These are phyloP conservation scores for Phlyctochytrium bullatum DNA, from an alignment of 192 early-diverging fungal species.

Conservation along the genomic window DNA sequence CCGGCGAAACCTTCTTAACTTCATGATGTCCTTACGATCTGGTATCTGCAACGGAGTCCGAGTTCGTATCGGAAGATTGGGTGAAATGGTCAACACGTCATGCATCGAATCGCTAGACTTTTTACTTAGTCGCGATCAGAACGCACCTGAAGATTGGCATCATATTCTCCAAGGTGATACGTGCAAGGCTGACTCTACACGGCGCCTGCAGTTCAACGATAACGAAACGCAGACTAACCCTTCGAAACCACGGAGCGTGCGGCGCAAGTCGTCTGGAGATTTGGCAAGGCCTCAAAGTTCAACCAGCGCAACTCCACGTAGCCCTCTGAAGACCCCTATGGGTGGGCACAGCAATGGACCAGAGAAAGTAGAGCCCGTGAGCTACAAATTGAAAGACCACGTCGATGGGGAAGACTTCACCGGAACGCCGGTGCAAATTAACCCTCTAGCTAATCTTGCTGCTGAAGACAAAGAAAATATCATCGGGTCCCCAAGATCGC, in stretches of 20 bases:
- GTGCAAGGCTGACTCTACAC: conserved; percentile 9
- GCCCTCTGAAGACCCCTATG: conserved; percentile 23
- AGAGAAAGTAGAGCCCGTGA: background rate
- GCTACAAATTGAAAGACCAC: conserved; percentile 21
- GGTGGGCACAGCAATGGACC: conserved; percentile 19
- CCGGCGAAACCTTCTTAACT: conserved; percentile 70
- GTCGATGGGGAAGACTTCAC: conserved; percentile 11
- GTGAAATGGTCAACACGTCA: conserved; percentile 74
- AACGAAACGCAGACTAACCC: background rate
- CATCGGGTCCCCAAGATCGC: background rate
- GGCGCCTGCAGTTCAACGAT: background rate
- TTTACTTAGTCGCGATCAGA: conserved; percentile 46
- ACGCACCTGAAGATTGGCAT: conserved; percentile 38
- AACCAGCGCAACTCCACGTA: conserved; percentile 4
- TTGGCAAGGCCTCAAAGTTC: conserved; percentile 1
- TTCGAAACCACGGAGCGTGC: conserved; percentile 12
- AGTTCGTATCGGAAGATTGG: conserved; percentile 70
- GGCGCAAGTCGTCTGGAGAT: conserved; percentile 17
- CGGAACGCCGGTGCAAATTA: background rate
- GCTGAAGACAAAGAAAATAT: background rate
- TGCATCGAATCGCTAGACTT: conserved; percentile 80
- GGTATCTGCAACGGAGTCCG: conserved; percentile 67
- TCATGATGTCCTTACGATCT: conserved; percentile 74
- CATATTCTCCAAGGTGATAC: conserved; percentile 14
- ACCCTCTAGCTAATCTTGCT: background rate